A percentile compares a stretch with the other conserved stretches of the same genome.
Evolutionary conservation across 2,329 filamentous ascomycete genomes (phyloP).

Genomic region (Daldinia sp.): DNA sequence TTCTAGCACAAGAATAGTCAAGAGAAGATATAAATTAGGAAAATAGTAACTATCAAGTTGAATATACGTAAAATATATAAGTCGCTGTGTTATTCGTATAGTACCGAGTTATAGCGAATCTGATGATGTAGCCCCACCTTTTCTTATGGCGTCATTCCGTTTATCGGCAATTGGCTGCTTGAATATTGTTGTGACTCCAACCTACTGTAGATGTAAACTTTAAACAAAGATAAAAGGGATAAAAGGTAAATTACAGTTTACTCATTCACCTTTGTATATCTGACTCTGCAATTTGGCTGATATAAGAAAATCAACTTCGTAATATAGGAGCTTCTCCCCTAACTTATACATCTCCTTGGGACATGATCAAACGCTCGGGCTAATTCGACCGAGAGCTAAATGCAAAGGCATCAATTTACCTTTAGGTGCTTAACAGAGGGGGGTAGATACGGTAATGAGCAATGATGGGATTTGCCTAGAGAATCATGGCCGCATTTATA

Average conservation of each 20-base stretch:
- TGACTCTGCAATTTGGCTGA: background rate
- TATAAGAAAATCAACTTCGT: background rate
- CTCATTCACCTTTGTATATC: background rate
- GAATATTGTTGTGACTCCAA: background rate
- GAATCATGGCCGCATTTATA: background rate
- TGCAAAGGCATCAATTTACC: too few species aligned
- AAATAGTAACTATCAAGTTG: background rate
- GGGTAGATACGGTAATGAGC: too few species aligned
- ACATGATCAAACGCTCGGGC: too few species aligned
- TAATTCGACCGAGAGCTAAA: too few species aligned
- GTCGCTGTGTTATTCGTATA: background rate
- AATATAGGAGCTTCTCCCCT: too few species aligned
- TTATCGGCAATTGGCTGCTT: constrained; percentile 37
- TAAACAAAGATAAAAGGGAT: background rate
- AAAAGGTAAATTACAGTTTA: too few species aligned
- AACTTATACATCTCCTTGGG: background rate
- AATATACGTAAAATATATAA: background rate
- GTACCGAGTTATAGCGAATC: constrained; percentile 11
- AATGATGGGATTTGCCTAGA: background rate
- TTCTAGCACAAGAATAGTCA: background rate
- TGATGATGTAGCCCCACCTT: constrained; percentile 39
- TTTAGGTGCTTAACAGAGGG: too few species aligned
- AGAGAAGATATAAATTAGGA: background rate
- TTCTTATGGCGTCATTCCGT: constrained; percentile 44
- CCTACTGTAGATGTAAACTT: constrained; percentile 2